Conservation (phyloP, 441 rosid genomes). For the Populus hybrid region DNA sequence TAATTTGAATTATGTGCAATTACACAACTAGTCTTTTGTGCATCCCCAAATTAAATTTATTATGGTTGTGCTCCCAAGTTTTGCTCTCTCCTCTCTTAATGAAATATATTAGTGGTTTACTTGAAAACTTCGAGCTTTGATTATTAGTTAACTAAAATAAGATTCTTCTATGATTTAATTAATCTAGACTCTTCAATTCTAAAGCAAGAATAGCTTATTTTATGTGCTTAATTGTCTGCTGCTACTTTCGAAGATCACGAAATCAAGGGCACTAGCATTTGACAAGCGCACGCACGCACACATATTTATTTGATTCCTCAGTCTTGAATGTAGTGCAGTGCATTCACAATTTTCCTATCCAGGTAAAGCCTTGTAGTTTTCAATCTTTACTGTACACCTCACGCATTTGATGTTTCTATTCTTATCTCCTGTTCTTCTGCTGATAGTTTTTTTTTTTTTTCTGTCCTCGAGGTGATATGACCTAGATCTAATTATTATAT, state of each 20-base stretch:
- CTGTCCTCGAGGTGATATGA: constrained; percentile 23
- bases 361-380: constrained; percentile 24
- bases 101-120: constrained; percentile 2
- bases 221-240: constrained; percentile 18
- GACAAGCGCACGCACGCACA: background rate
- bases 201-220: constrained; percentile 29
- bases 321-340: background rate
- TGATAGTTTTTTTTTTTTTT: constrained; percentile 17
- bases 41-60: constrained; percentile 13
- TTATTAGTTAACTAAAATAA: constrained; percentile 29
- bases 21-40: constrained; percentile 8
- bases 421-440: constrained; percentile 17
- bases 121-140: constrained; percentile 32
- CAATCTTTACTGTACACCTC: constrained; percentile 26
- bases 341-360: constrained; percentile 10
- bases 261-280: constrained; percentile 23
- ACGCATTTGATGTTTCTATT: constrained; percentile 43
- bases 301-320: constrained; percentile 9
- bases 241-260: constrained; percentile 15
- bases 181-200: constrained; percentile 22
- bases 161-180: constrained; percentile 25
- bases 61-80: background rate
- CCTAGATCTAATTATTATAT: constrained; percentile 26
- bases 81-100: constrained; percentile 7
- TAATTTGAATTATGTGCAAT: background rate